Evolutionary conservation across 768 basidiomycete genomes (phyloP).

Genomic region (Mycena crocata): DNA sequence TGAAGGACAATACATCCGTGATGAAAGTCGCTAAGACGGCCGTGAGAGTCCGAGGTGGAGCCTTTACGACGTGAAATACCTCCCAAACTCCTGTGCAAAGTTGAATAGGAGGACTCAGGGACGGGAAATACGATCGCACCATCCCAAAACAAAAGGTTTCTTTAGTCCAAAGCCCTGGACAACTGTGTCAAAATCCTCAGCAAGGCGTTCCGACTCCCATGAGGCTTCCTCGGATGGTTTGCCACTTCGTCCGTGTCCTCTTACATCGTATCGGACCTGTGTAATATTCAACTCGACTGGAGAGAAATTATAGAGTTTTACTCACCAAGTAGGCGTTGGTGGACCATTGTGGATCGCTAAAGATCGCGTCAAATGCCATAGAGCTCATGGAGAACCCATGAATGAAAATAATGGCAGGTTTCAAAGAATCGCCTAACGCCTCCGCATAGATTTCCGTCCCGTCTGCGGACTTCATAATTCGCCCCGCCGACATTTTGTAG

Average conservation of each 20-base stretch:
- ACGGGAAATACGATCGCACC: conserved; percentile 35
- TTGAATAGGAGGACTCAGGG: not conserved
- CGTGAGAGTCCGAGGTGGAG: not conserved
- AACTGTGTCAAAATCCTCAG: conserved; percentile 48
- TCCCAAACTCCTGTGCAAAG: conserved; percentile 39
- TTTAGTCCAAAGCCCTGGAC: conserved; percentile 42
- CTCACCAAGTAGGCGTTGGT: conserved; percentile 43
- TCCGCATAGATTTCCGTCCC: conserved; percentile 53
- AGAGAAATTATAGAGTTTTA: not conserved
- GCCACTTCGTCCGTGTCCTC: conserved; percentile 48
- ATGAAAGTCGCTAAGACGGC: conserved; percentile 34
- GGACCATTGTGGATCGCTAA: conserved; percentile 44
- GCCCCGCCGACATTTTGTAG: conserved; percentile 12
- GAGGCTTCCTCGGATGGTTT: conserved; percentile 40
- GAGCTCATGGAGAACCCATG: conserved; percentile 49
- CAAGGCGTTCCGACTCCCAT: conserved; percentile 42
- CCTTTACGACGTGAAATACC: conserved; percentile 28
- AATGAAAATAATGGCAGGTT: conserved; percentile 52
- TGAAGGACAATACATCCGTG: conserved; percentile 41
- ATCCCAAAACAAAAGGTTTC: conserved; percentile 48
- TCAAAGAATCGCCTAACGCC: conserved; percentile 49
- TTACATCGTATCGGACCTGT: conserved; percentile 48
- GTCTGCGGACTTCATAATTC: conserved; percentile 48
- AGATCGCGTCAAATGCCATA: conserved; percentile 50
- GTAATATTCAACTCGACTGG: not conserved